Evolutionary conservation across 176 grass and related monocot species (phyloP), one percentile per base, ranked within the genome.

Genomic region (Echinochloa phyllopogon): DNA sequence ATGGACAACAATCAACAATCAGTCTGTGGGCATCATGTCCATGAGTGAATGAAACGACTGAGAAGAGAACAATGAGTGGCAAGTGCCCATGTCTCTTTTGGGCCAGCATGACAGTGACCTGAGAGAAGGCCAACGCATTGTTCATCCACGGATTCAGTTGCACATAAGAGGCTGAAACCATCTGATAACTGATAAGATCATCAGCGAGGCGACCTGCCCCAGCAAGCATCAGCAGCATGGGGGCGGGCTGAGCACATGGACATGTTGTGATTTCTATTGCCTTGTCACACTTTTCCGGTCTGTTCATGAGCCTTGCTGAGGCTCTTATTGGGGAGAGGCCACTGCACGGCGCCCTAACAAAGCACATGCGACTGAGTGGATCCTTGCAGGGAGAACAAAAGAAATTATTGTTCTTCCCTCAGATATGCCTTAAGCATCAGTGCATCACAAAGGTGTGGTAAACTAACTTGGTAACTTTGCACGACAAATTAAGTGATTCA

Each of bases 151-250:
- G 39, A 18, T 79, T 75, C 77, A 68, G 78, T 82, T 62, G 11
- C 8, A 57, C 4, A 40, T 59, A 82, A 25, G 60, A 59, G 37
- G 41, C 72, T 70, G 79, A 77, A 83, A 87, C 62, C 71, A 82
- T 87, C 49, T 82, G 79, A 59, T 44, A 18, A 59, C 4, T 36
- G 57, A 59, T 25, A 60, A 68, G 74, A 61, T 9, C 33, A 61
- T 9, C 33, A 64, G 38, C n/a, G 50, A 24, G 55, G 38, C 75
- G 77, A 33, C 18, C 49, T 68, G 14, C 49, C 36, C 58, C 57
- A 73, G 58, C 76, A 81, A 58, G 20, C 50, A 17, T 39, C 57
- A 43, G 58, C 85, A 81, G 37, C 49, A 69, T 42, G 38, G 51
- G 29, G 29, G 29, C 29, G 29, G 15, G 60, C 12, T 63, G 60